Evolutionary conservation across 306 rosid genomes (phyloP), one percentile per base, ranked within the genome.

Genomic region (Begonia loranthoides): DNA sequence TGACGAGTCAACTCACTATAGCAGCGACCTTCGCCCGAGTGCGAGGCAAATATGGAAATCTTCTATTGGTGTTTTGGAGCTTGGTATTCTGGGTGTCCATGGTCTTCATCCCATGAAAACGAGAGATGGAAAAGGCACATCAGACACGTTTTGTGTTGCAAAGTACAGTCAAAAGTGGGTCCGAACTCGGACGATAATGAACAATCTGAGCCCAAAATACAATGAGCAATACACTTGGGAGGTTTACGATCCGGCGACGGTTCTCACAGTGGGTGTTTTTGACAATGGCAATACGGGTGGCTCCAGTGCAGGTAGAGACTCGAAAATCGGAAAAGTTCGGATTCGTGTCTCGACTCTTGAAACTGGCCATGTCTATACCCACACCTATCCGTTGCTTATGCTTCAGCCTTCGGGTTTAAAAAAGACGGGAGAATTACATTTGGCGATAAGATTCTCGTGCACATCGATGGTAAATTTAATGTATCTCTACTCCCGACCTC

Each of bases 221-320:
- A 71, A 90, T 19, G 97, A 90, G 85, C 97, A 90, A 54, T 85
- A 90, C 79, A 79, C 87, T 17, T 90, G 97, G 97, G 97, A 90
- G 67, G 97, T 90, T 22, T 36, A 43, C 68, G 97, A 90, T 64
- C 82, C 83, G 12, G 77, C 95, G 5, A 90, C 97, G 6, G 94
- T 90, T 63, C 90, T 90, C 46, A 90, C 94, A 1, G 57, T 90
- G 11, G 95, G 97, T 6, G 82, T 90, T 61, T 85, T 90, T 40
- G 92, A 90, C 16, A 78, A 82, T 62, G 76, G 66, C 15, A 93
- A 75, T 17, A 52, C 82, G 17, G 69, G 64, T 62, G 45, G 70
- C 41, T 60, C 93, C 45, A 70, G 60, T 58, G 95, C 76, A n/a
- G 36, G 45, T 54, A 76, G 59, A 38, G 97, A 90, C 58, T 15